Conservation (phyloP, 1,139 yeast genomes). For the Oligophagozyma castellii region DNA sequence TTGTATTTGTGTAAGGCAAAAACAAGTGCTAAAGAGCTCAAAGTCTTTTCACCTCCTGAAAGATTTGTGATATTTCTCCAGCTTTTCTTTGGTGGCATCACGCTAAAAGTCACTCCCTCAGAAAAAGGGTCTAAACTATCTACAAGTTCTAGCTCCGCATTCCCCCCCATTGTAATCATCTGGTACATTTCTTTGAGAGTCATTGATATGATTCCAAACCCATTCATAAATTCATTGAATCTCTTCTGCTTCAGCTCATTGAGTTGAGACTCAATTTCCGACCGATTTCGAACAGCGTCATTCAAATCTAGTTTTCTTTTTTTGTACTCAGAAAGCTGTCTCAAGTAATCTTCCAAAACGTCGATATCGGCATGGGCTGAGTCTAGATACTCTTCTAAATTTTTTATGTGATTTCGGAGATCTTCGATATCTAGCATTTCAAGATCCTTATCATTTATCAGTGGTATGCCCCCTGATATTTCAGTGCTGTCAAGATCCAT, state of each 20-base stretch:
- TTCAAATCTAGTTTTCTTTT: conserved; percentile 54
- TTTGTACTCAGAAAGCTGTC: conserved; percentile 49
- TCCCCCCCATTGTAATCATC: conserved; percentile 98
- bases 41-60: conserved; percentile 96
- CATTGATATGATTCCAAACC: conserved; percentile 74
- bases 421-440: conserved; percentile 35
- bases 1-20: conserved; percentile 93
- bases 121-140: conserved; percentile 97
- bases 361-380: conserved; percentile 58
- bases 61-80: conserved; percentile 93
- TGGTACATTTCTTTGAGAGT: conserved; percentile 95
- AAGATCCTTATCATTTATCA: conserved; percentile 41
- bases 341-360: conserved; percentile 63
- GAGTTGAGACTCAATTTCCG: conserved; percentile 44
- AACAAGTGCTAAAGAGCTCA: conserved; percentile 87
- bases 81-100: conserved; percentile 97
- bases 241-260: conserved; percentile 66
- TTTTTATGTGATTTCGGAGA: conserved; percentile 39
- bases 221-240: conserved; percentile 83
- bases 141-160: conserved; percentile 91
- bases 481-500: conserved; percentile 13
- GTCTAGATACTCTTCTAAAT: conserved; percentile 43
- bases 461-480: conserved; percentile 24
- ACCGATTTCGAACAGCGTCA: conserved; percentile 52
- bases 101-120: conserved; percentile 92